A percentile compares a stretch with the other conserved stretches of the same genome.
Conservation (phyloP, 1,284 basidiomycete species). For the Agroathelia rolfsii region DNA sequence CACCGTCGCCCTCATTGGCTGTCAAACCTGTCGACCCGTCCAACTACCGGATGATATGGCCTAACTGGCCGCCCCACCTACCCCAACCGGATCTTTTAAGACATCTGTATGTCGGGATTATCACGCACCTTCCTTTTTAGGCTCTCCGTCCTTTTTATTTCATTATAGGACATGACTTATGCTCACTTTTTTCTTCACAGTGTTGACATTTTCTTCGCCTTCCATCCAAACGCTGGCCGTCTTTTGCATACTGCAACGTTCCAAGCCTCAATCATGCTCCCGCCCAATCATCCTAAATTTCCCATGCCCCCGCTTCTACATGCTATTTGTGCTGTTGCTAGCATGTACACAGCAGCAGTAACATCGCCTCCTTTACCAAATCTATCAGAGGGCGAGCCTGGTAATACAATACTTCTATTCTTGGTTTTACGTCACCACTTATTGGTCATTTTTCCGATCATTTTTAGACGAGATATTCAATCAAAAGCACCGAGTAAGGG, state of each 20-base stretch:
- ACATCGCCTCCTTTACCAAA: slow-evolving; percentile 42
- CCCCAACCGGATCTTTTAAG: slow-evolving; percentile 49
- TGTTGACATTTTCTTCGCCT: slow-evolving; percentile 63
- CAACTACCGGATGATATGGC: slow-evolving; percentile 46
- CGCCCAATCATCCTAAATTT: slow-evolving; percentile 61
- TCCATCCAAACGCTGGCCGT: slow-evolving; percentile 57
- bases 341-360: slow-evolving; percentile 52
- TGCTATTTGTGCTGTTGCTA: slow-evolving; percentile 67
- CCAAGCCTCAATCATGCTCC: slow-evolving; percentile 49
- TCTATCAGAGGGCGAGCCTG: slow-evolving; percentile 35
- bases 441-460: slow-evolving; percentile 1
- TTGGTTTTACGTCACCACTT: background rate
- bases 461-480: slow-evolving; percentile 43
- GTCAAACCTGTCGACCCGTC: too few species aligned
- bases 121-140: slow-evolving; percentile 7
- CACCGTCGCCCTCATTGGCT: slow-evolving; percentile 22
- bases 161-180: slow-evolving; percentile 2
- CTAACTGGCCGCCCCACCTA: slow-evolving; percentile 54
- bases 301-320: slow-evolving; percentile 60
- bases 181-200: slow-evolving; percentile 23
- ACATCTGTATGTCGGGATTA: slow-evolving; percentile 42
- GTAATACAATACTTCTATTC: slow-evolving; percentile 19
- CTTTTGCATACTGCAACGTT: slow-evolving; percentile 59
- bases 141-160: slow-evolving; percentile 3
- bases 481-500: slow-evolving; percentile 33